These are phyloP conservation scores for Ashbya aceris DNA, from an alignment of 1,139 yeast species.

Conservation along the genomic window DNA sequence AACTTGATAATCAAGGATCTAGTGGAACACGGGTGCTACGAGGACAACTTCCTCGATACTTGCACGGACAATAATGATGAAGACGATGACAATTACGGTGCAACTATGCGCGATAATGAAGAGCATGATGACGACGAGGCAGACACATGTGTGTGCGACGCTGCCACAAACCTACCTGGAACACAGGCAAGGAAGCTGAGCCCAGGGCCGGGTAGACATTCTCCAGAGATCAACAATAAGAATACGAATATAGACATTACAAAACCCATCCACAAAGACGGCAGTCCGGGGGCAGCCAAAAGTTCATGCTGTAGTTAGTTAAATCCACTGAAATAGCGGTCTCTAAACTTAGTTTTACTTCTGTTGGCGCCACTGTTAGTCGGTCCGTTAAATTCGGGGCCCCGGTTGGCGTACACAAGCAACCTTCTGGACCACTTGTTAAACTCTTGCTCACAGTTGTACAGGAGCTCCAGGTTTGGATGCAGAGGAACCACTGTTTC, in stretches of 20 bases:
- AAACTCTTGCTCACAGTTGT: slow-evolving; percentile 78
- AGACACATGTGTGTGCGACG: neutral
- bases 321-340: slow-evolving; percentile 69
- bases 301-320: slow-evolving; percentile 16
- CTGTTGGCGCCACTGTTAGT: slow-evolving; percentile 36
- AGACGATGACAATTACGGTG: neutral
- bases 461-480: slow-evolving; percentile 55
- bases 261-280: slow-evolving; percentile 4
- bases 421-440: slow-evolving; percentile 88
- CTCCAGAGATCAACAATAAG: neutral
- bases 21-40: slow-evolving; percentile 27
- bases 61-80: slow-evolving; percentile 1
- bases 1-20: slow-evolving; percentile 25
- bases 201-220: neutral
- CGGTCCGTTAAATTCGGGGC: slow-evolving; percentile 47
- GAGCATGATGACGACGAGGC: neutral
- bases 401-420: slow-evolving; percentile 69
- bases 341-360: slow-evolving; percentile 51
- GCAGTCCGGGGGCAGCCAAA: neutral
- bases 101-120: neutral
- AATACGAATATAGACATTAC: slow-evolving; percentile 5
- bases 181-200: too few species aligned
- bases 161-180: too few species aligned
- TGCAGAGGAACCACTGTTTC: slow-evolving; percentile 75
- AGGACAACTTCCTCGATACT: slow-evolving; percentile 9